Percentiles rank a stretch among this genome's conserved stretches.
Conservation (phyloP, 23 red algal genomes). For the Gracilaria gracilis region DNA sequence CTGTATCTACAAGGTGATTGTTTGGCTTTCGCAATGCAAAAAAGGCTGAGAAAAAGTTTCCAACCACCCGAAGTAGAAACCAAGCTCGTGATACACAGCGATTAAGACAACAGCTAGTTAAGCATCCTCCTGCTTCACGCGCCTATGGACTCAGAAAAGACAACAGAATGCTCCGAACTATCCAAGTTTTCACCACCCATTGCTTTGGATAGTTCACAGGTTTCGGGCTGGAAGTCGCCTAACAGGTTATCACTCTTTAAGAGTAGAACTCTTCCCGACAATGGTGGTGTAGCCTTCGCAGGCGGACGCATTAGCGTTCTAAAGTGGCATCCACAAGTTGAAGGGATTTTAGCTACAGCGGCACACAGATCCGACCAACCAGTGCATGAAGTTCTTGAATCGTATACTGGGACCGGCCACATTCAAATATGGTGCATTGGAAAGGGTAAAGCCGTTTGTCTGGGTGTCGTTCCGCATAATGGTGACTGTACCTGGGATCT, state of each 20-base stretch:
- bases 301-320: constrained; percentile 53
- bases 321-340: constrained; percentile 43
- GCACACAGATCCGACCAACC: constrained; percentile 47
- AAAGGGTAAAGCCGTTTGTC: not conserved
- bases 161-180: not conserved
- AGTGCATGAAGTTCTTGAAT: constrained; percentile 46
- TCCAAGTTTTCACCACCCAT: not conserved
- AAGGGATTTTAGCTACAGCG: constrained; percentile 42
- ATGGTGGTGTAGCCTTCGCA: constrained; percentile 19
- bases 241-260: constrained; percentile 29
- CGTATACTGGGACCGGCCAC: constrained; percentile 43
- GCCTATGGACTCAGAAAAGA: not conserved
- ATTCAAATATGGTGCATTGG: constrained; percentile 55
- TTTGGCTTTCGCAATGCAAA: too few species aligned
- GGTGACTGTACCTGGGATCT: constrained; percentile 70
- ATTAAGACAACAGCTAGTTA: too few species aligned
- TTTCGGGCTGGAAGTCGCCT: not conserved
- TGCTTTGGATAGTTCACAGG: not conserved
- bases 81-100: too few species aligned
- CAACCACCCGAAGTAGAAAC: too few species aligned
- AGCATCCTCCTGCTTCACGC: too few species aligned
- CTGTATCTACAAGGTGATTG: too few species aligned
- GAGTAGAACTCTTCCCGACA: not conserved
- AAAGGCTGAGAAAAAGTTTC: too few species aligned
- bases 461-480: constrained; percentile 57